Conservation (phyloP, 768 basidiomycete genomes). For the Leucocoprinus leucothites region DNA sequence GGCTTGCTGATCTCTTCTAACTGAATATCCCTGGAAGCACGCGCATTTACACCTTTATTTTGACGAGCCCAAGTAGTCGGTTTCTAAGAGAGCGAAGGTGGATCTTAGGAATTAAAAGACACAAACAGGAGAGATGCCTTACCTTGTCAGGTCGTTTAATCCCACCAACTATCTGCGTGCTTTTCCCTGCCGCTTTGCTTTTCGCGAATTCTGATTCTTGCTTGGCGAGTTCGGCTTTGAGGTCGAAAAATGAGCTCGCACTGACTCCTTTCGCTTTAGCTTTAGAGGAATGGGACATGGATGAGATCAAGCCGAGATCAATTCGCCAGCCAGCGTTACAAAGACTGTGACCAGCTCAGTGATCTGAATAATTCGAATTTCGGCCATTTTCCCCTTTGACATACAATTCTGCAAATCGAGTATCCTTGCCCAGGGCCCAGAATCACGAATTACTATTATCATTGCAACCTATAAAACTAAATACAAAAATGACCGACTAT, state of each 20-base stretch:
- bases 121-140: conserved; percentile 7
- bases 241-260: conserved; percentile 76
- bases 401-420: too few species aligned
- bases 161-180: conserved; percentile 53
- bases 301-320: background rate
- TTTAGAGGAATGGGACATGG: conserved; percentile 52
- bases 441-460: too few species aligned
- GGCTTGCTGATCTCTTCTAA: conserved; percentile 66
- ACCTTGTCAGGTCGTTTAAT: conserved; percentile 74
- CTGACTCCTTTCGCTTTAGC: conserved; percentile 69
- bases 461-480: too few species aligned
- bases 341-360: background rate
- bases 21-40: conserved; percentile 67
- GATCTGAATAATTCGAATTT: too few species aligned
- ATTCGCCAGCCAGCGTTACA: background rate
- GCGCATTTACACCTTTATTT: conserved; percentile 68
- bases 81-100: conserved; percentile 46
- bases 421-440: too few species aligned
- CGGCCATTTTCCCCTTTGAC: too few species aligned
- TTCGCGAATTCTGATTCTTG: conserved; percentile 56
- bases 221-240: conserved; percentile 70
- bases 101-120: background rate
- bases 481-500: too few species aligned
- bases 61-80: conserved; percentile 72
- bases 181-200: conserved; percentile 57